Percentiles rank a stretch among this genome's conserved stretches.
These are phyloP conservation scores for Scedosporium dehoogii DNA, from an alignment of 2,329 filamentous ascomycete species.

Conservation along the genomic window DNA sequence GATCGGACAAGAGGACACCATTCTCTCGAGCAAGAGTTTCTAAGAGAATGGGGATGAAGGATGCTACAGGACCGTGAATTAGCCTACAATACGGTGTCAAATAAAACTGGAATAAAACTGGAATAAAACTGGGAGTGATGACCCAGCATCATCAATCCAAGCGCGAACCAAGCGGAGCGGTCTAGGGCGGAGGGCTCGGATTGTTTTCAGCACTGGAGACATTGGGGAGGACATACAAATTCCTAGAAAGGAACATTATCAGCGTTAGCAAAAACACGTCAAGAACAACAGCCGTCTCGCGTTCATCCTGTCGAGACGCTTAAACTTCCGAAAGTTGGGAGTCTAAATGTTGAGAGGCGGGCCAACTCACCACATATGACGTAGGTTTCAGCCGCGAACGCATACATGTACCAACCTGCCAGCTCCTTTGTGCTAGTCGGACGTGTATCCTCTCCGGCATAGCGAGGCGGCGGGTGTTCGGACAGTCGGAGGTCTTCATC, in stretches of 20 bases:
- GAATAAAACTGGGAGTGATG: background rate
- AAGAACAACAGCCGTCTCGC: conserved; percentile 6
- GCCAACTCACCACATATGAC: conserved; percentile 67
- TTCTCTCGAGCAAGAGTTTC: conserved; percentile 90
- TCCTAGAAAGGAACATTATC: conserved; percentile 10
- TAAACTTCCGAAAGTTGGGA: background rate
- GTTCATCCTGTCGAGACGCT: background rate
- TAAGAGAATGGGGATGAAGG: conserved; percentile 90
- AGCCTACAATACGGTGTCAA: background rate
- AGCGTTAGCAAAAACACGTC: background rate
- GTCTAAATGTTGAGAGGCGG: background rate
- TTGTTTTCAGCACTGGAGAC: too few species aligned
- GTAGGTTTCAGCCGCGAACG: conserved; percentile 93
- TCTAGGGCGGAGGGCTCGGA: conserved; percentile 10
- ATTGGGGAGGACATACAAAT: conserved; percentile 16
- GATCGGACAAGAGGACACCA: conserved; percentile 75
- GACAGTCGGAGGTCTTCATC: background rate
- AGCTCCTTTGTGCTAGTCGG: conserved; percentile 82
- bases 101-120: background rate
- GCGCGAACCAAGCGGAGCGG: background rate
- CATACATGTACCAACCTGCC: conserved; percentile 90
- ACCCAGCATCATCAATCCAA: too few species aligned
- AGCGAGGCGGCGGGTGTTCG: conserved; percentile 34
- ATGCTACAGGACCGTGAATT: conserved; percentile 42
- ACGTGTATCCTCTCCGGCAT: conserved; percentile 78